Evolutionary conservation across 1,284 basidiomycete genomes (phyloP).

Genomic region (Pterulicium gracile): DNA sequence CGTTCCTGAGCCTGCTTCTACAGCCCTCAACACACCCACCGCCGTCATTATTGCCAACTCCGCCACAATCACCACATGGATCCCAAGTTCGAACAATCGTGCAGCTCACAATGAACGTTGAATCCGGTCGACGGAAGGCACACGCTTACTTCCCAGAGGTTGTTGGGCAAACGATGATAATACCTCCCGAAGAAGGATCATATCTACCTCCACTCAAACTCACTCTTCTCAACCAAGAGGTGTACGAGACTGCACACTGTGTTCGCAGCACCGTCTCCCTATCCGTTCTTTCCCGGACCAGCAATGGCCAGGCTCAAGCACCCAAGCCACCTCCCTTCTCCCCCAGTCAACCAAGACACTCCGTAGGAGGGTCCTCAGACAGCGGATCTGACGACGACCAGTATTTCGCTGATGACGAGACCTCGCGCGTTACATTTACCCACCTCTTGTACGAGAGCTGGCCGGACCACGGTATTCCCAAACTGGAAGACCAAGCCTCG

Average conservation of each 20-base stretch:
- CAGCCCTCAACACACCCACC: constrained; percentile 36
- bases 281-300: constrained; percentile 10
- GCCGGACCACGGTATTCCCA: constrained; percentile 77
- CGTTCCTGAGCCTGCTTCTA: constrained; percentile 61
- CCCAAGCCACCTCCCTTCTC: constrained; percentile 9
- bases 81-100: constrained; percentile 53
- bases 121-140: constrained; percentile 59
- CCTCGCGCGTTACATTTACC: constrained; percentile 39
- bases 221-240: constrained; percentile 34
- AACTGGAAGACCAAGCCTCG: constrained; percentile 38
- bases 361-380: constrained; percentile 5
- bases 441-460: constrained; percentile 69
- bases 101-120: constrained; percentile 64
- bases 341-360: constrained; percentile 22
- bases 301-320: too few species aligned
- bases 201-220: constrained; percentile 36
- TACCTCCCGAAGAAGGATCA: constrained; percentile 34
- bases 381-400: constrained; percentile 13
- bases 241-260: constrained; percentile 45
- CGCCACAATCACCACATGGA: constrained; percentile 8
- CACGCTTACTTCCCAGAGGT: constrained; percentile 61
- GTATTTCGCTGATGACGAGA: constrained; percentile 13
- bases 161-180: constrained; percentile 41
- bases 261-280: constrained; percentile 43
- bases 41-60: constrained; percentile 9